Percentiles rank a stretch among this genome's conserved stretches.
These are phyloP conservation scores for Chalaropsis thielavioides DNA, from an alignment of 2,329 filamentous ascomycete genomes.

Conservation along the genomic window DNA sequence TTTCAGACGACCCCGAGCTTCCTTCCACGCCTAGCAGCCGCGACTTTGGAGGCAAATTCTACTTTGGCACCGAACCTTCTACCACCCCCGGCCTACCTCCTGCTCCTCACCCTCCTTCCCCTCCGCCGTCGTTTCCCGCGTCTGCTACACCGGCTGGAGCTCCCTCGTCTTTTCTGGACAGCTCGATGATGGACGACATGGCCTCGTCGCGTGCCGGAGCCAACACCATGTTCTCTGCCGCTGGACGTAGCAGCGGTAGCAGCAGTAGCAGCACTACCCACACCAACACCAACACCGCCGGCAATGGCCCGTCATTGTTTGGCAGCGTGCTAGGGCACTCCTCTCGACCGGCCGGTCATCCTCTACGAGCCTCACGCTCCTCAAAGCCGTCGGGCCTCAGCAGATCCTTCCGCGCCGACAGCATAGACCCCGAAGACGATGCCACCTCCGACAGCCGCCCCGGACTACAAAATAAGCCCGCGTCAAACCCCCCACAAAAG, in stretches of 20 bases:
- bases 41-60: constrained; percentile 26
- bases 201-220: constrained; percentile 17
- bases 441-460: background rate
- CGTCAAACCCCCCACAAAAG: constrained; percentile 14
- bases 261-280: background rate
- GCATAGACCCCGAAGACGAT: constrained; percentile 11
- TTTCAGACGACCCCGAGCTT: constrained; percentile 30
- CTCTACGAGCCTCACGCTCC: background rate
- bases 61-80: constrained; percentile 33
- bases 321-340: background rate
- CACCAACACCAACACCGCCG: background rate
- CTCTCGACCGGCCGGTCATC: background rate
- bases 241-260: background rate
- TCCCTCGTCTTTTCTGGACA: constrained; percentile 40
- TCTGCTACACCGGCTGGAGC: constrained; percentile 44
- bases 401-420: constrained; percentile 25
- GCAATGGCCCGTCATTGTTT: background rate
- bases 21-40: constrained; percentile 36
- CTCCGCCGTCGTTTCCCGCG: constrained; percentile 22
- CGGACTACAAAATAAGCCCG: background rate
- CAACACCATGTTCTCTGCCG: constrained; percentile 8
- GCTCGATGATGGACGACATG: constrained; percentile 36
- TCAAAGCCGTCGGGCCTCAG: constrained; percentile 40
- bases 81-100: constrained; percentile 37
- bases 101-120: background rate